These are phyloP conservation scores for Boletus rubescentipes DNA, from an alignment of 768 basidiomycete genomes.

Conservation along the genomic window DNA sequence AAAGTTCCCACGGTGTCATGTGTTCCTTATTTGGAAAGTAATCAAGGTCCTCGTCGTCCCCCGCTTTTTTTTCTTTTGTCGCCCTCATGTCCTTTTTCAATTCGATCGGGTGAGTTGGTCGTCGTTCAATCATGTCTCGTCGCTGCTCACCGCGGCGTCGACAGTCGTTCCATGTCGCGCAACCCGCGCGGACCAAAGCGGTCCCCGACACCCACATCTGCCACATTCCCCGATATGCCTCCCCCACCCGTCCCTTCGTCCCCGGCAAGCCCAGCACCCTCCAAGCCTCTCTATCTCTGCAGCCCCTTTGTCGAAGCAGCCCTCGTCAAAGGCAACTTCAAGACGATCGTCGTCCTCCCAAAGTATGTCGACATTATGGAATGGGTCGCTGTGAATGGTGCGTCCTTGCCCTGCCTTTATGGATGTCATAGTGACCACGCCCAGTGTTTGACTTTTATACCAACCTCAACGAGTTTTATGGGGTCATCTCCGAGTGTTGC, in stretches of 20 bases:
- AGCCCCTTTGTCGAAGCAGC: conserved; percentile 95
- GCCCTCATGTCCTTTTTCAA: conserved; percentile 80
- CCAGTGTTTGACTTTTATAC: conserved; percentile 76
- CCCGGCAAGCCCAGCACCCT: conserved; percentile 25
- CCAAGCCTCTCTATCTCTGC: conserved; percentile 83
- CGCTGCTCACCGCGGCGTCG: conserved; percentile 3
- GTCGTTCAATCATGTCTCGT: not conserved
- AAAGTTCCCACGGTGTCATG: not conserved
- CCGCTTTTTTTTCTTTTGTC: not conserved
- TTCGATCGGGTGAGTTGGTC: conserved; percentile 61
- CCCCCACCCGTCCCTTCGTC: conserved; percentile 43
- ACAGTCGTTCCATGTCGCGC: conserved; percentile 74
- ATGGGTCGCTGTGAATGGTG: conserved; percentile 95
- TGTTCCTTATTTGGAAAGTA: not conserved
- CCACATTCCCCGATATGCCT: conserved; percentile 49
- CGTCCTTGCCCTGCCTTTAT: conserved; percentile 27
- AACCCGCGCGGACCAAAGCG: conserved; percentile 67
- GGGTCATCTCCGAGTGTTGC: conserved; percentile 89
- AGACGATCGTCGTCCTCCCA: conserved; percentile 94
- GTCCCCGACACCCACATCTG: conserved; percentile 72
- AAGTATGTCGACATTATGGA: conserved; percentile 96
- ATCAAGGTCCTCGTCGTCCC: not conserved
- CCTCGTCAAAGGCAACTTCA: conserved; percentile 96
- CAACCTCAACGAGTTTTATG: conserved; percentile 96
- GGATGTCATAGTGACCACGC: not conserved